A percentile compares a stretch with the other conserved stretches of the same genome.
phyloP scores from a whole-genome alignment of 176 grass and related monocot species.

The Lolium perenne region DNA sequence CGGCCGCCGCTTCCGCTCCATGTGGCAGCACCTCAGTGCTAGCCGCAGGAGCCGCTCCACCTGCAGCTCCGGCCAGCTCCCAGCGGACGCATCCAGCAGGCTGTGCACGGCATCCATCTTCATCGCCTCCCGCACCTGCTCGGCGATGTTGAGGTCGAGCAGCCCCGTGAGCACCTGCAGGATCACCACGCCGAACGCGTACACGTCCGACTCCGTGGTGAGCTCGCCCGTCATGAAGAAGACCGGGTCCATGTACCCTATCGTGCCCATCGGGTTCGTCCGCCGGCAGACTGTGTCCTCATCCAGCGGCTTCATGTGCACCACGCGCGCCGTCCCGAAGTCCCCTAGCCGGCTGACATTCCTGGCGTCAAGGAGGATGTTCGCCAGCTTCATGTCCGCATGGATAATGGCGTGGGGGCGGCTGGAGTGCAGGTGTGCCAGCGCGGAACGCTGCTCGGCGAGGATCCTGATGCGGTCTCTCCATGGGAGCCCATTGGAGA shows the following conservation, averaged over 20 bases:
- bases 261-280: constrained; percentile 58
- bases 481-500: constrained; percentile 56
- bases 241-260: constrained; percentile 55
- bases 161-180: constrained; percentile 55
- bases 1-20: constrained; percentile 51
- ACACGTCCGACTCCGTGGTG: constrained; percentile 51
- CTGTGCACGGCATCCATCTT: constrained; percentile 22
- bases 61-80: constrained; percentile 54
- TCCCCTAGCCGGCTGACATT: constrained; percentile 61
- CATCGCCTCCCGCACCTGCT: constrained; percentile 44
- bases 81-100: constrained; percentile 49
- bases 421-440: constrained; percentile 66
- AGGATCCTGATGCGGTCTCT: constrained; percentile 59
- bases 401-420: constrained; percentile 65
- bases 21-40: constrained; percentile 51
- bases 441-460: constrained; percentile 55
- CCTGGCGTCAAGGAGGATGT: constrained; percentile 60
- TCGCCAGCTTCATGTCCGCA: constrained; percentile 70
- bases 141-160: constrained; percentile 41
- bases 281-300: constrained; percentile 48
- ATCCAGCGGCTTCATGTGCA: constrained; percentile 48
- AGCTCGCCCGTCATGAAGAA: constrained; percentile 58
- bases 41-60: constrained; percentile 39
- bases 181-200: constrained; percentile 51
- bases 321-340: constrained; percentile 57